These are phyloP conservation scores for Zymoseptoria ardabiliae DNA, from an alignment of 2,329 filamentous ascomycete species.

Conservation along the genomic window DNA sequence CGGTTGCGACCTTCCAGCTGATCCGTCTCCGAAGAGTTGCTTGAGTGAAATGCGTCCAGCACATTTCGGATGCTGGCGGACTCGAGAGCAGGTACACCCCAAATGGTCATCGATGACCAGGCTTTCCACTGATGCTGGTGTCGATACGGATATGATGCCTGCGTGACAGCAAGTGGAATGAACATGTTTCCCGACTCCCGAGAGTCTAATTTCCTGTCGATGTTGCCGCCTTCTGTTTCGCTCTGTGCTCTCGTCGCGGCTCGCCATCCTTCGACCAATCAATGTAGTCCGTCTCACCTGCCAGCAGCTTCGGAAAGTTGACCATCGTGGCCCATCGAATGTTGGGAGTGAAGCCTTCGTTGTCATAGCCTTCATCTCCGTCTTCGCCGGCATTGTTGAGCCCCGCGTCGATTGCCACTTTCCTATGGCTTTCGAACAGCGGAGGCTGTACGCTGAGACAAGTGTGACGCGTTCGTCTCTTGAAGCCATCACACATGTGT, in stretches of 20 bases:
- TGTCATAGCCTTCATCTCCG: constrained; percentile 27
- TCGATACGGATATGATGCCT: background rate
- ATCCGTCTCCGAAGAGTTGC: too few species aligned
- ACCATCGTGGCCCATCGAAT: constrained; percentile 37
- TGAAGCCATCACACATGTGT: constrained; percentile 25
- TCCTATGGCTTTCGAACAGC: constrained; percentile 43
- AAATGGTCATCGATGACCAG: background rate
- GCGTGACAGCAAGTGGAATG: background rate
- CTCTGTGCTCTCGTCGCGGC: constrained; percentile 1
- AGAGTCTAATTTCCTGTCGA: background rate
- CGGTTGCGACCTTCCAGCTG: too few species aligned
- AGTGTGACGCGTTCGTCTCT: constrained; percentile 27
- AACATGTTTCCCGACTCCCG: background rate
- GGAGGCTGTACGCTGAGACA: constrained; percentile 39
- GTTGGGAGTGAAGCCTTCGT: constrained; percentile 29
- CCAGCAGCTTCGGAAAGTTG: constrained; percentile 35
- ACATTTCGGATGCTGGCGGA: background rate
- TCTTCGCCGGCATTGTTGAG: constrained; percentile 34
- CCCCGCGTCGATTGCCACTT: constrained; percentile 30
- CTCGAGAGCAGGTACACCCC: background rate
- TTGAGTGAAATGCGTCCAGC: too few species aligned
- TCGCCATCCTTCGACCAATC: constrained; percentile 13
- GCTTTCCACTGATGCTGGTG: background rate
- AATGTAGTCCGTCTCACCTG: constrained; percentile 29
- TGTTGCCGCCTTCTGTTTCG: background rate